phyloP scores from a whole-genome alignment of 352 stramenopile genomes.

The Phytophthora niederhauseri region DNA sequence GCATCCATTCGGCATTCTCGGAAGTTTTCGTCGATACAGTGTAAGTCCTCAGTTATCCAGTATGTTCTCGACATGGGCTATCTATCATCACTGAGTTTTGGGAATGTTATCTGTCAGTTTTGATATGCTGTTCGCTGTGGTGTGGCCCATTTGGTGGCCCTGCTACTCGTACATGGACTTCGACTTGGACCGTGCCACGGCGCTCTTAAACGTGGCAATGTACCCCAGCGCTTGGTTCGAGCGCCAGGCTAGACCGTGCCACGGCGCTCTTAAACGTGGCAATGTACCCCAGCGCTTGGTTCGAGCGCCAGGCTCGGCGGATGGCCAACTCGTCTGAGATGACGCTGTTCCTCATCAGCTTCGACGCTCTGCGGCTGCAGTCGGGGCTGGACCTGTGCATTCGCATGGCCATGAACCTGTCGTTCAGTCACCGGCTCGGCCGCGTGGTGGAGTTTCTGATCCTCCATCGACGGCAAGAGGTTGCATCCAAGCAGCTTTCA shows the following conservation, averaged over 20 bases:
- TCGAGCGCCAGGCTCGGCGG: constrained; percentile 18
- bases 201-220: constrained; percentile 14
- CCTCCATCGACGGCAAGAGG: not conserved
- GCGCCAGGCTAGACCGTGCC: constrained; percentile 8
- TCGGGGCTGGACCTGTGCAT: constrained; percentile 19
- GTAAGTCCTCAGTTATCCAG: constrained; percentile 3
- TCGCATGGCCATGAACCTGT: constrained; percentile 26
- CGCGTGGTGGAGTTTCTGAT: constrained; percentile 22
- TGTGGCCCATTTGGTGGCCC: constrained; percentile 23
- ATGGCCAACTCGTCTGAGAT: constrained; percentile 20
- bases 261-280: constrained; percentile 19
- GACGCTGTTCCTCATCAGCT: constrained; percentile 27
- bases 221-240: constrained; percentile 13
- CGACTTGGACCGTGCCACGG: constrained; percentile 18
- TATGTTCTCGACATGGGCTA: too few relatives aligned
- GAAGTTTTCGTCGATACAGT: constrained; percentile 26
- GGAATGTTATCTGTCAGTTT: constrained; percentile 1
- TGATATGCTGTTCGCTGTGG: constrained; percentile 28
- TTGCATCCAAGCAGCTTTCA: not conserved
- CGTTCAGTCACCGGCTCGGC: constrained; percentile 20
- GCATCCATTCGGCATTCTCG: constrained; percentile 18
- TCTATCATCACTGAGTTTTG: too few relatives aligned
- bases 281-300: constrained; percentile 6
- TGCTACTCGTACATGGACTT: constrained; percentile 23
- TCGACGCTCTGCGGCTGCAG: constrained; percentile 27